Evolutionary conservation across 768 basidiomycete species (phyloP).

Genomic region (Podaxis pistillaris): DNA sequence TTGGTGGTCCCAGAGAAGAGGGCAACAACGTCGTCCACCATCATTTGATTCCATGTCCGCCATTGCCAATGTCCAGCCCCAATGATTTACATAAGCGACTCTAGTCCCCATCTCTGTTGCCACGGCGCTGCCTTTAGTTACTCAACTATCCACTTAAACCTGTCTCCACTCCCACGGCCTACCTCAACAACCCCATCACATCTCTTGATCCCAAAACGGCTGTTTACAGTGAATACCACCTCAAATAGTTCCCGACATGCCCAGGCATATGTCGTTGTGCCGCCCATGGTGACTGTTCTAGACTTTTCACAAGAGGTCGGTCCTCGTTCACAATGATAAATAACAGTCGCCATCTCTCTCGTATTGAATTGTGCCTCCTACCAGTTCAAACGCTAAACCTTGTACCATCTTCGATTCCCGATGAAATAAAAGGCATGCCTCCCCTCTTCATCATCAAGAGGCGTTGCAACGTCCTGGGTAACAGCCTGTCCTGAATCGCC

Average conservation of each 20-base stretch:
- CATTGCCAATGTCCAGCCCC: neutral
- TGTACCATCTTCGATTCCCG: constrained; percentile 64
- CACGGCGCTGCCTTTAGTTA: neutral
- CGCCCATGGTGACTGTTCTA: constrained; percentile 4
- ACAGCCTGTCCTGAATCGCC: neutral
- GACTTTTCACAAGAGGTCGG: neutral
- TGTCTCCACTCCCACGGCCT: neutral
- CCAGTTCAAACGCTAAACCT: constrained; percentile 33
- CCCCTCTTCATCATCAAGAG: constrained; percentile 54
- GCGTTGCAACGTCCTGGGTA: constrained; percentile 14
- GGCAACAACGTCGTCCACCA: constrained; percentile 6
- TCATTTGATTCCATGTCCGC: constrained; percentile 3
- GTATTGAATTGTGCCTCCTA: constrained; percentile 11
- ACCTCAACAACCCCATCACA: constrained; percentile 11
- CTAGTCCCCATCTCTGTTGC: constrained; percentile 8
- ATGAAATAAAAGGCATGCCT: constrained; percentile 55
- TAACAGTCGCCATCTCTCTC: neutral
- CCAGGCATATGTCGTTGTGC: constrained; percentile 22
- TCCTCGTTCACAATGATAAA: neutral
- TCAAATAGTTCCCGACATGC: neutral
- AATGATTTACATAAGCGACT: constrained; percentile 13
- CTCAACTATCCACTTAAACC: neutral
- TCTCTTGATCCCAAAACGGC: neutral
- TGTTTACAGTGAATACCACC: neutral
- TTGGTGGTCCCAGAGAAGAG: constrained; percentile 12